Conservation (phyloP, 805 yeast genomes). For the Barnettozyma pratensis region DNA sequence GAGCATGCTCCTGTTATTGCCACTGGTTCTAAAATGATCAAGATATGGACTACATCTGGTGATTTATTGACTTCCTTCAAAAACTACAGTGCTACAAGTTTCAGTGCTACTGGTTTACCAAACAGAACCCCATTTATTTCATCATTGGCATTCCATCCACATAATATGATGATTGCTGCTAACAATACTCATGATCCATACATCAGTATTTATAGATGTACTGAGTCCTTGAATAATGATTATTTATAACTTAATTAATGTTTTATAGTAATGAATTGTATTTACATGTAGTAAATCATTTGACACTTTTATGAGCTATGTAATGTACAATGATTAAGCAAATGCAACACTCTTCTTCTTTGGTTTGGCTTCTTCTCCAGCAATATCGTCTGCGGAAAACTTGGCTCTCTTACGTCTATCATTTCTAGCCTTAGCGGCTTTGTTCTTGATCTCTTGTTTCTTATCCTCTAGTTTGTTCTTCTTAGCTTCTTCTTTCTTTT, state of each 20-base stretch:
- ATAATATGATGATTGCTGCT: conserved; percentile 87
- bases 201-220: conserved; percentile 56
- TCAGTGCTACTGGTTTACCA: conserved; percentile 17
- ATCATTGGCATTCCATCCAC: conserved; percentile 81
- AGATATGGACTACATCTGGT: conserved; percentile 84
- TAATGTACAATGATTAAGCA: conserved; percentile 27
- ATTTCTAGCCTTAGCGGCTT: conserved; percentile 64
- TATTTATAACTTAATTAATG: neutral
- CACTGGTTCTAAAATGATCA: conserved; percentile 75
- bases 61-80: conserved; percentile 59
- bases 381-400: conserved; percentile 21
- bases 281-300: neutral
- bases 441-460: conserved; percentile 69
- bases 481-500: conserved; percentile 72
- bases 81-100: conserved; percentile 32
- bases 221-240: conserved; percentile 23
- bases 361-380: conserved; percentile 14
- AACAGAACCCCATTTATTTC: conserved; percentile 46
- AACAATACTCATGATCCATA: conserved; percentile 73
- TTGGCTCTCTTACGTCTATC: conserved; percentile 55
- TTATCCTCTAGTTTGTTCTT: conserved; percentile 65
- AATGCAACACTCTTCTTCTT: conserved; percentile 45
- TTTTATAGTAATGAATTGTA: neutral
- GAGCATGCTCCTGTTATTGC: conserved; percentile 96
- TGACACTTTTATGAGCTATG: too few relatives aligned